Base-by-base conservation (phyloP, 805 yeast species). In the Brettanomyces nanus region DNA sequence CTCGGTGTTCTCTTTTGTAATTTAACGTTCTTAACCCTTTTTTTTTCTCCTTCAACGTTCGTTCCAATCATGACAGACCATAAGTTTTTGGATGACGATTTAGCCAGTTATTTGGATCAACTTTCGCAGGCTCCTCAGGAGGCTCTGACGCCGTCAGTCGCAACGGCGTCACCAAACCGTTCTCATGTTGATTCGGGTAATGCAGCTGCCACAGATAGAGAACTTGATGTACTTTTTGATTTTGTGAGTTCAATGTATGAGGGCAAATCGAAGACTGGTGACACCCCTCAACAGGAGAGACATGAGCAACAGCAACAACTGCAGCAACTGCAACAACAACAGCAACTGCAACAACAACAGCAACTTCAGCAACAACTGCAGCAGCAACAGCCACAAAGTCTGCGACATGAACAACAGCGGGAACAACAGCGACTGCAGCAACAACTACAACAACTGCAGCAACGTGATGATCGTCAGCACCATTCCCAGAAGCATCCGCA, bases 361-460 rank as follows among this genome's bases (percentile, higher is more conserved):
- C 31, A 27, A 17, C 33, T 26, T 15, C 35, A 31, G 20, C 36
- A 5, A 11, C 10, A 11, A 15, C 11, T 15, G 31, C 31, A 25
- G 6, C 6, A 34, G 10, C 13, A 13, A 22, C 19, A 25, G 18
- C 23, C n/a, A 13, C 33, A 3, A 18, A 31, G 28, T 14, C 38
- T 31, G 20, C 22, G 6, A 7, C 31, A 28, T 14, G 17, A 22
- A n/a, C 31, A 28, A 13, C 31, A 28, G 6, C 31, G 14, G 11
- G 7, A 14, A 13, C 31, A 28, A 7, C 31, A 13, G 10, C 19
- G 17, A 5, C 14, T 21, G n/a, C 19, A 19, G 25, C 36, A 37
- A 25, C 38, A n/a, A 10, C 36, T 19, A 30, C 31, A 18, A 22
- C 34, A 30, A n/a, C 25, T 20, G n/a, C n/a, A 18, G 15, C 31